Conservation (phyloP, 257 asterid species). For the Penstemon barbatus region DNA sequence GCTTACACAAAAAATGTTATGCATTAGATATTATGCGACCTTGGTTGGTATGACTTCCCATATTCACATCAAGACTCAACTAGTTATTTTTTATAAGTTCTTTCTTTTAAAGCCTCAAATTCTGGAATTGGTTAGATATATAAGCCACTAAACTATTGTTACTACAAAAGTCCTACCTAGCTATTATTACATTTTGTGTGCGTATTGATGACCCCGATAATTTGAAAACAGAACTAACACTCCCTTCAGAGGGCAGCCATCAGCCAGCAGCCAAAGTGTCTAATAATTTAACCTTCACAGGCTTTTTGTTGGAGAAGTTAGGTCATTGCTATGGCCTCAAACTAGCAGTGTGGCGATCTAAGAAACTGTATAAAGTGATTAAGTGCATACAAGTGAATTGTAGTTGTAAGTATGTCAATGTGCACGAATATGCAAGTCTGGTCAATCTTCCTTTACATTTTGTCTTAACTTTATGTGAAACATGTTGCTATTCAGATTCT, state of each 20-base stretch:
- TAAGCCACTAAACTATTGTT: too few species aligned
- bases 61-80: too few species aligned
- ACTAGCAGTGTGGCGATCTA: neutral
- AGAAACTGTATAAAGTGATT: conserved; percentile 8
- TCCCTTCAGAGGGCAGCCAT: neutral
- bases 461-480: neutral
- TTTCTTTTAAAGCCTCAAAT: too few species aligned
- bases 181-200: too few species aligned
- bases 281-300: neutral
- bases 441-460: neutral
- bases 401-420: conserved; percentile 15
- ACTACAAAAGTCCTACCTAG: too few species aligned
- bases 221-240: neutral
- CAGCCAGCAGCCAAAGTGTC: neutral
- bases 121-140: too few species aligned
- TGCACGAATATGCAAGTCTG: conserved; percentile 15
- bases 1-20: too few species aligned
- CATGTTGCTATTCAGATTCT: neutral
- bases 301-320: neutral
- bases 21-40: too few species aligned
- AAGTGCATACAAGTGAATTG: conserved; percentile 13
- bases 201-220: too few species aligned
- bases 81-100: too few species aligned
- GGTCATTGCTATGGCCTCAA: neutral
- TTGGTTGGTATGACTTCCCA: too few species aligned